Base-by-base conservation (phyloP, 768 basidiomycete species). In the Tephrocybe sp. region DNA sequence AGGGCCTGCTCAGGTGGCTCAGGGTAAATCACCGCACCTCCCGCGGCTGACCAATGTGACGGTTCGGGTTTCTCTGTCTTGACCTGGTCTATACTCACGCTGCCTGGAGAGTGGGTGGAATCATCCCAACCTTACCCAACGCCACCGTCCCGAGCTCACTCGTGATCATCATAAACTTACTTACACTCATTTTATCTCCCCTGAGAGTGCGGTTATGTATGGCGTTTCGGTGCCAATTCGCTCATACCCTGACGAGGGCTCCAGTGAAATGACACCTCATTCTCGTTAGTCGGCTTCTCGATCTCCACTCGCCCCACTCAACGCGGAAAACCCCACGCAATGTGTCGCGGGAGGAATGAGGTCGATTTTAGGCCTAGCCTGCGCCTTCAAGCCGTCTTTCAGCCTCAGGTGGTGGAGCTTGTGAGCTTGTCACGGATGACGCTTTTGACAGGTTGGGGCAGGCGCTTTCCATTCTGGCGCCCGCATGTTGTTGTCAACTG, bases 61-160 rank as follows among this genome's bases (percentile, higher is more conserved):
- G 25, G 34, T 22, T 19, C 11, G 21, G 9, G 7, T 32, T 15
- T 30, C 22, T 42, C 27, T 9, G 16, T 24, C 44, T 35, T 24
- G 16, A 15, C 15, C 18, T 16, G 12, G 15, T 41, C 22, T n/a
- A 11, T 37, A 41, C 53, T 38, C 49, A 47, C 39, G 53, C 42
- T 49, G 21, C 32, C 37, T 49, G 37, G 19, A 38, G 22, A 42
- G 44, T 37, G 39, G 47, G 34, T 28, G 7, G n/a, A n/a, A n/a
- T n/a, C n/a, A n/a, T n/a, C n/a, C 34, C 21, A 34, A 30, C 13
- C 30, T 40, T 25, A 18, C n/a, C 5, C 12, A 31, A 35, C 38
- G 53, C 52, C 48, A 50, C 32, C 18, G 18, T 26, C 19, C 16
- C 3, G 27, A 36, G 15, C 7, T n/a, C n/a, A n/a, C n/a, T 30